Evolutionary conservation across 2,329 filamentous ascomycete species (phyloP), one percentile per base, ranked within the genome.

Genomic region (Metarhizium album): DNA sequence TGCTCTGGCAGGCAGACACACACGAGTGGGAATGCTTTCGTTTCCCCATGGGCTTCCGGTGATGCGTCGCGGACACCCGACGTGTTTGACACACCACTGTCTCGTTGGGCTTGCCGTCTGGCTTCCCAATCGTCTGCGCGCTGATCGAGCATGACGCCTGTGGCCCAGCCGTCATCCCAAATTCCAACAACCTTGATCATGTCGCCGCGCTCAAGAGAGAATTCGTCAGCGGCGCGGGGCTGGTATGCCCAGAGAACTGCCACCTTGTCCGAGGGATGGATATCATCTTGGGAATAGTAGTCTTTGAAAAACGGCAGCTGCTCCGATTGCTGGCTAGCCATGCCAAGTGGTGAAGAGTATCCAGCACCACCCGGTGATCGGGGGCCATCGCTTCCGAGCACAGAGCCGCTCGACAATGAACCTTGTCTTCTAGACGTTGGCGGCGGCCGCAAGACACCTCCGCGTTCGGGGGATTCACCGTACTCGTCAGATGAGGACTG

Each of bases 161-260:
- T 98, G 11, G 93, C 93, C 93, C 93, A 98, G 45, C 93, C 93
- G 65, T 98, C 93, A 62, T 98, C 93, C 93, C 93, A 98, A 58
- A 98, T 98, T 55, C 93, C 93, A 31, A 97, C 86, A 14, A 98
- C 84, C 71, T 96, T 97, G 62, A 98, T 78, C 90, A 98, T 96
- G 64, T 98, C 93, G 49, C 93, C 93, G 52, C 93, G 83, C 61
- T 97, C 93, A 37, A 98, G 75, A 38, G 88, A 77, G 63, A 97
- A 97, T 64, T 98, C 93, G 62, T 98, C 93, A 29, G 83, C 82
- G 4, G 93, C 93, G 33, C 93, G 86, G 33, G 93, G 91, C 60
- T 95, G 89, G 67, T 98, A 98, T 2, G 93, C 91, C 93, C 93
- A 98, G 14, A 98, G 78, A 2, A 90, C 88, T 14, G 93, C 81